A percentile compares a stretch with the other conserved stretches of the same genome.
Conservation (phyloP, 306 rosid genomes). For the Trichosanthes truncata region DNA sequence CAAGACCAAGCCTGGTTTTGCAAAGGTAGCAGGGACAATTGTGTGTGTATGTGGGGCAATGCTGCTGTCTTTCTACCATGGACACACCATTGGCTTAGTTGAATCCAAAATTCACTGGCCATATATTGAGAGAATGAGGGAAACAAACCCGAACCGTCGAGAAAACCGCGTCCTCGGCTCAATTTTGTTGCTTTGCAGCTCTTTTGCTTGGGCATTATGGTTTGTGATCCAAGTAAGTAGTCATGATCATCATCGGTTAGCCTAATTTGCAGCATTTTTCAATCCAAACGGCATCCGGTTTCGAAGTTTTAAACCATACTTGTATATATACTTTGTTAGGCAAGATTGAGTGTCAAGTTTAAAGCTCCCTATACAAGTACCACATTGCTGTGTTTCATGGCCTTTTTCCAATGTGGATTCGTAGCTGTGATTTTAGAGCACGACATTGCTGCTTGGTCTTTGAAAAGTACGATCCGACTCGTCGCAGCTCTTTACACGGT, state of each 20-base stretch:
- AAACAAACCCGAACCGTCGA: neutral
- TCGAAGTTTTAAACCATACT: neutral
- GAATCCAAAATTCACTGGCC: conserved; percentile 66
- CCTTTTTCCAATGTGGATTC: conserved; percentile 46
- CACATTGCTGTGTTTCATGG: conserved; percentile 40
- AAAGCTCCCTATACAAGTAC: conserved; percentile 80
- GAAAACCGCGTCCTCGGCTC: neutral
- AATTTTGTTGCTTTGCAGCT: neutral
- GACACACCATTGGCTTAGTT: conserved; percentile 35
- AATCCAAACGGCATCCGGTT: neutral
- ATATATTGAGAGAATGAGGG: conserved; percentile 18
- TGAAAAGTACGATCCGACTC: conserved; percentile 31
- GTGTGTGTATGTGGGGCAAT: conserved; percentile 68
- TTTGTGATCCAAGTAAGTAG: conserved; percentile 12
- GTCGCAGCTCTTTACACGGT: conserved; percentile 49
- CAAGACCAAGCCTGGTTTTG: conserved; percentile 31
- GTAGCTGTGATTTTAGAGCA: conserved; percentile 40
- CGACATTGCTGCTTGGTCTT: conserved; percentile 45
- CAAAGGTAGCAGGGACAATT: conserved; percentile 52
- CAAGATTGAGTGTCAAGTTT: conserved; percentile 44
- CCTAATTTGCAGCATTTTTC: neutral
- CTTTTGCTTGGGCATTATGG: conserved; percentile 8
- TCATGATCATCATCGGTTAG: neutral
- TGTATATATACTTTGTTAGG: conserved; percentile 23
- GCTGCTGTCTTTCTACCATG: conserved; percentile 68